Base-by-base conservation (phyloP, 2,329 filamentous ascomycete genomes). In the Hypoxylon sp. region DNA sequence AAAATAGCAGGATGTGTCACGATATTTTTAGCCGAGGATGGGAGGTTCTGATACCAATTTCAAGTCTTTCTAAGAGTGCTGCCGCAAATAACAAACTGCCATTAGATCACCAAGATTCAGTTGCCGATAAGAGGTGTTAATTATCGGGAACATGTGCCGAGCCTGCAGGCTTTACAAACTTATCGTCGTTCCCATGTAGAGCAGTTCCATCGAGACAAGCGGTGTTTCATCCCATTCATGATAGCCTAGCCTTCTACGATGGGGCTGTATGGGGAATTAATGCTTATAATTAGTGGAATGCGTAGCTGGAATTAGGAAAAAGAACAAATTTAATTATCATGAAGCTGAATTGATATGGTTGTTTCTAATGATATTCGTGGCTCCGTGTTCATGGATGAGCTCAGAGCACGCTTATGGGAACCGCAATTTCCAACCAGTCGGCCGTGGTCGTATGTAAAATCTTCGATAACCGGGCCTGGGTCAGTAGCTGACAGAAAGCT, bases 151-250 rank as follows among this genome's bases (percentile, higher is more conserved):
- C 39, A 15, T 20, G 43, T 63, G 50, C 56, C 62, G 65, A 62
- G 17, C 17, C 48, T 26, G 26, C 32, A 28, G 4, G 22, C 34
- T 51, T 56, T 30, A 24, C 32, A 17, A 53, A 15, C 32, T 60
- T 47, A 43, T 55, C 47, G 47, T 37, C 20, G n/a, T 61, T 61
- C 41, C 56, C 51, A 50, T 48, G 54, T 20, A 54, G 57, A 59
- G 57, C 58, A 67, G 65, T 66, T 48, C 59, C 20, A 66, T 66
- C 63, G 65, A 68, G 62, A 68, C 65, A 59, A 28, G 57, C 49
- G 34, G 47, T 57, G 65, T 68, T 68, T 68, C 65, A 68, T 66
- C 63, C 57, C 50, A 52, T 59, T 43, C 52, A 39, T 34, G 47
- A 46, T 13, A 57, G 19, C 43, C 51, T 39, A 63, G 59, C 53